Percentiles rank a stretch among this genome's conserved stretches.
These are phyloP conservation scores for Claviceps sp. DNA, from an alignment of 2,329 filamentous ascomycete species.

Conservation along the genomic window DNA sequence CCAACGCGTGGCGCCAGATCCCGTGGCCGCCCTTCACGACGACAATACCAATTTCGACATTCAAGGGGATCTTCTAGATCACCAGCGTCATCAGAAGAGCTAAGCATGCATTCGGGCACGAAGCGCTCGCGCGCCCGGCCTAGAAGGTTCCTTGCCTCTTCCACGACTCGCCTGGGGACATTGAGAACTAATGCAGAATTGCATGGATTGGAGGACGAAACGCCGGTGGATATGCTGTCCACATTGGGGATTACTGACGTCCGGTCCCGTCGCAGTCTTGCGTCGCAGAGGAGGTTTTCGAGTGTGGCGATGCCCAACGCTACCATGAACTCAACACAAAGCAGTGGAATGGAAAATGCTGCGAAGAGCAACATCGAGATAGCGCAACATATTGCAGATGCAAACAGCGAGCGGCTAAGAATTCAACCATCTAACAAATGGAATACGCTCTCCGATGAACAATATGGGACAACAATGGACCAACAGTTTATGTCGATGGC, in stretches of 20 bases:
- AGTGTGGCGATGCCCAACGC: not conserved
- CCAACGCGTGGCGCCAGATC: conserved; percentile 7
- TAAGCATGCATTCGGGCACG: not conserved
- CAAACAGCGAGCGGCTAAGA: not conserved
- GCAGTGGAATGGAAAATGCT: not conserved
- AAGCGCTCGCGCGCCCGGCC: conserved; percentile 17
- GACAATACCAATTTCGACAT: conserved; percentile 6
- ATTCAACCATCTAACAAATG: not conserved
- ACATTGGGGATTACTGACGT: not conserved
- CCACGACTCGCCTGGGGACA: not conserved
- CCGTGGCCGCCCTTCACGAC: conserved; percentile 21
- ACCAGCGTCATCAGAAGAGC: not conserved
- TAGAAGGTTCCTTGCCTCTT: conserved; percentile 7
- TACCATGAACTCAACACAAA: not conserved
- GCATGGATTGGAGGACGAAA: not conserved
- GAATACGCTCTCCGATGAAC: not conserved
- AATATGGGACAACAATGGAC: conserved; percentile 4
- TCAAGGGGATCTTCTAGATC: not conserved
- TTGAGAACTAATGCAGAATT: not conserved
- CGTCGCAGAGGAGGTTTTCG: not conserved
- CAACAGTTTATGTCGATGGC: conserved; percentile 39
- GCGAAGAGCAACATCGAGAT: not conserved
- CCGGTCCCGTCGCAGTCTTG: not conserved
- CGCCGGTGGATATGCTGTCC: not conserved
- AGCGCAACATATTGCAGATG: not conserved